Conservation (phyloP, 2,329 filamentous ascomycete species). For the Colletotrichum melonis region DNA sequence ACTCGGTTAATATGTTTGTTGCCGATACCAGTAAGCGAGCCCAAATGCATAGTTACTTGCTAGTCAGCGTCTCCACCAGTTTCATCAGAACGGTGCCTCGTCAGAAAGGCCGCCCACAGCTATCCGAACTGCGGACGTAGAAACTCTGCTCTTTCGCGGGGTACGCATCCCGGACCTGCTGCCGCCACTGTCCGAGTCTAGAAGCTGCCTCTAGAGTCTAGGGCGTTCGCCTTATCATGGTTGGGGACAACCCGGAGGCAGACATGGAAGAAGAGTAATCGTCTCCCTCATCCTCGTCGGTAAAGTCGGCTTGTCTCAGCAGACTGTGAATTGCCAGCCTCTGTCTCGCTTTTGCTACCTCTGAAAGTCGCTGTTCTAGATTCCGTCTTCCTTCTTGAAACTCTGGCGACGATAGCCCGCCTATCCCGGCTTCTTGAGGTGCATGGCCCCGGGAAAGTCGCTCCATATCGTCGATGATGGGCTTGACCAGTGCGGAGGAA, state of each 20-base stretch:
- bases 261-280: slow-evolving; percentile 17
- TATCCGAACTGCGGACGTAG: neutral
- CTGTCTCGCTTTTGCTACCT: slow-evolving; percentile 38
- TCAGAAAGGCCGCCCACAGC: neutral
- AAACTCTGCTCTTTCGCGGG: neutral
- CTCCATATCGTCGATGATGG: slow-evolving; percentile 43
- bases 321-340: slow-evolving; percentile 45
- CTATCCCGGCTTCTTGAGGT: slow-evolving; percentile 29
- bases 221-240: slow-evolving; percentile 7
- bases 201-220: neutral
- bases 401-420: slow-evolving; percentile 33
- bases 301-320: slow-evolving; percentile 41
- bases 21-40: neutral
- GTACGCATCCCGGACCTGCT: neutral
- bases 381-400: slow-evolving; percentile 11
- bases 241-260: neutral
- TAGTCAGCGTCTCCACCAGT: neutral
- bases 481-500: slow-evolving; percentile 38
- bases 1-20: too few species aligned
- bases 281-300: slow-evolving; percentile 40
- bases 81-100: neutral
- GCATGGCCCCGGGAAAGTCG: slow-evolving; percentile 13
- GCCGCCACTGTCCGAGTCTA: neutral
- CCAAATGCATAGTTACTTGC: too few species aligned
- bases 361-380: slow-evolving; percentile 34